Evolutionary conservation across 495 filamentous ascomycete genomes (phyloP), one percentile per base, ranked within the genome.

Genomic region (Darksidea phi): DNA sequence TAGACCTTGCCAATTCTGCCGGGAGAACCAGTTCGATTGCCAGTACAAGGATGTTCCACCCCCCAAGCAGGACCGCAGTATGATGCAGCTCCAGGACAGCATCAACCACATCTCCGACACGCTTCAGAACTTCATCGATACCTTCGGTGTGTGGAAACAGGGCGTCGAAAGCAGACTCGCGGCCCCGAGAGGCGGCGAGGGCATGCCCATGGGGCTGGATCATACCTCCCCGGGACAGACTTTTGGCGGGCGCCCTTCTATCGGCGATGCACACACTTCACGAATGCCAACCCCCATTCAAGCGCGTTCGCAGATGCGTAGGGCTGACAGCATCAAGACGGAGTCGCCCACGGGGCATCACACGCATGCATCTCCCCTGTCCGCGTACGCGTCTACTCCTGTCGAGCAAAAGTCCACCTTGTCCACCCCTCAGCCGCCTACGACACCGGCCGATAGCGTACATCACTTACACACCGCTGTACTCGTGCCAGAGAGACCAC

Each of bases 1-100:
- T 1, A 68, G 65, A 20, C 76, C 76, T 4, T 78, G 76, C 56
- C 70, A 68, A n/a, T 76, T 73, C 53, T 78, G 76, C 60, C 70
- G 76, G 76, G 52, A 85, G 79, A 71, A 85, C 62, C 77, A 76
- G 43, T 71, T 82, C 7, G 76, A 80, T 20, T 88, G 86, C 73
- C 78, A 79, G 66, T 88, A 88, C 68, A 80, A 84, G 24, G 84
- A 87, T 53, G 81, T 85, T 6, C 82, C 83, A 13, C 84, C 84
- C 24, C 86, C 87, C 59, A 84, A 86, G 85, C 72, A 74, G 64
- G 75, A 77, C 53, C 67, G 73, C 48, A 76, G 66, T 36, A 72
- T 75, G 72, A 67, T 73, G 61, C 61, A 67, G 38, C 49, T 75
- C 1, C 58, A 71, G 42, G 52, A 58, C 23, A 53, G 61, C 25